phyloP scores from a whole-genome alignment of 495 filamentous ascomycete species.

The Neurospora sp. region DNA sequence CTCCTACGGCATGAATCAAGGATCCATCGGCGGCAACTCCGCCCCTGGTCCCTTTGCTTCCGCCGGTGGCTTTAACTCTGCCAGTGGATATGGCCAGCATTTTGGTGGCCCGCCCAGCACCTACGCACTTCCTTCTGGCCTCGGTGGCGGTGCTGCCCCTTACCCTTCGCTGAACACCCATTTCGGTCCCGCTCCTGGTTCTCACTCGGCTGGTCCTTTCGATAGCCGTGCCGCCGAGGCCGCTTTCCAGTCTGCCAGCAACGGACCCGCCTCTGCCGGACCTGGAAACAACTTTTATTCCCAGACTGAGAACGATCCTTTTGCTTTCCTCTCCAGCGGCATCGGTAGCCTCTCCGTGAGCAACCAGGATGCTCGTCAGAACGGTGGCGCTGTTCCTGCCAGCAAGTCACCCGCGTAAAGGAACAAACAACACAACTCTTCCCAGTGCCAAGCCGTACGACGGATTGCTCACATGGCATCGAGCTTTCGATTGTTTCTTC shows the following conservation, averaged over 20 bases:
- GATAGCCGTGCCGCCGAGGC: slow-evolving; percentile 88
- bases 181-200: slow-evolving; percentile 57
- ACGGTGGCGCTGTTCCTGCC: slow-evolving; percentile 51
- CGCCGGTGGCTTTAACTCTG: slow-evolving; percentile 59
- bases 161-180: slow-evolving; percentile 80
- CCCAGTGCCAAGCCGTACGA: slow-evolving; percentile 3
- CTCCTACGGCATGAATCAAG: slow-evolving; percentile 63
- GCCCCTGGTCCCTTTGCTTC: slow-evolving; percentile 74
- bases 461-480: slow-evolving; percentile 8
- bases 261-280: slow-evolving; percentile 55
- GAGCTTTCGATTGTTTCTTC: slow-evolving; percentile 14
- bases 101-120: slow-evolving; percentile 83
- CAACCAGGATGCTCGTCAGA: slow-evolving; percentile 73
- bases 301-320: slow-evolving; percentile 62
- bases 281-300: slow-evolving; percentile 52
- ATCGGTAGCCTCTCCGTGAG: slow-evolving; percentile 73
- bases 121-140: slow-evolving; percentile 82
- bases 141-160: slow-evolving; percentile 66
- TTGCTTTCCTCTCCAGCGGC: slow-evolving; percentile 78
- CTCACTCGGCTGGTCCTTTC: slow-evolving; percentile 79
- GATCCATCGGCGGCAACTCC: slow-evolving; percentile 75
- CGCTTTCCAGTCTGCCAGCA: slow-evolving; percentile 79
- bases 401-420: slow-evolving; percentile 56
- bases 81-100: slow-evolving; percentile 70
- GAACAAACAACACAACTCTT: background rate